Base-by-base conservation (phyloP, 179 eudicot species). In the Corrigiola litoralis region DNA sequence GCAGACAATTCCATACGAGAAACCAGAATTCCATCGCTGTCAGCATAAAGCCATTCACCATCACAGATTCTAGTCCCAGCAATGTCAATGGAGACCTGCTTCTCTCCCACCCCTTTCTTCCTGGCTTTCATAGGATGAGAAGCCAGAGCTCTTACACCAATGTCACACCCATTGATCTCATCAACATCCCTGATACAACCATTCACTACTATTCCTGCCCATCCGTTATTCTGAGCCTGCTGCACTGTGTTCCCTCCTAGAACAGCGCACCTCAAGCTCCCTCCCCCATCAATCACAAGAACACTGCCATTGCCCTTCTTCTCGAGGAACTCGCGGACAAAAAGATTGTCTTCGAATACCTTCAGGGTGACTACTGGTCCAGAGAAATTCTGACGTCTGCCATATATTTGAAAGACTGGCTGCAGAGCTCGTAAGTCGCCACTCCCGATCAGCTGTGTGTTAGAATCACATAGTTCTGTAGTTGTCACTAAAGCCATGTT, bases 21-120 rank as follows among this genome's bases (percentile, higher is more conserved):
- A 40, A 72, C 47, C 36, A 72, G 42, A 65, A 72, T 72, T 5
- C 76, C 76, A 58, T 72, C 70, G 49, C 47, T 58, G 28, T 72
- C 76, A 23, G 71, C 76, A 58, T 72, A 72, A 27, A 72, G 66
- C 76, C 76, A 66, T 33, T 72, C 76, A 20, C 71, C 71, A 40
- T 72, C 66, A 49, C 23, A 58, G 6, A 72, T 59, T 17, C 71
- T 49, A 25, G 69, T 57, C 17, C 70, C 71, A 14, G 38, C 71
- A 59, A 66, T 1, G 6, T 5, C 31, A 1, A 72, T 25, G 0
- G 48, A 17, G 1, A 72, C 61, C 40, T 72, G 68, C 51, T 58
- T 66, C 52, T 72, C 71, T 33, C 71, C 61, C 32, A 4, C 12
- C 0, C 76, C 76, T 46, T 65, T 72, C 66, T 60, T 65, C 46